phyloP scores from a whole-genome alignment of 768 basidiomycete genomes.

The Collybia nuda region DNA sequence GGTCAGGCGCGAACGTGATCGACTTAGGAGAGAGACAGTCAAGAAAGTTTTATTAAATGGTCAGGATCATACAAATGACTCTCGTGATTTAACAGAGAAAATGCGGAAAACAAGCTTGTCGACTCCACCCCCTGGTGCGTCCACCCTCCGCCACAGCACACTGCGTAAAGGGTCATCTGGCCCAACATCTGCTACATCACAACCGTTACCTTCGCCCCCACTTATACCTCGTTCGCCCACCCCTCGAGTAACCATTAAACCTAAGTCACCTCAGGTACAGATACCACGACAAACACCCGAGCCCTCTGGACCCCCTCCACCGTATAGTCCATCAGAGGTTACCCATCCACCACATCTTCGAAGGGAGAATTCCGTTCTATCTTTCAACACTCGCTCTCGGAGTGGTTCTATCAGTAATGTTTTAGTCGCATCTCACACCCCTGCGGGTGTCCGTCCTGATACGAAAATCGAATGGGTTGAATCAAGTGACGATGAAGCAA shows the following conservation, averaged over 20 bases:
- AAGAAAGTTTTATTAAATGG: constrained; percentile 47
- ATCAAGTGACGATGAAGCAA: constrained; percentile 85
- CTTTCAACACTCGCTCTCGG: constrained; percentile 45
- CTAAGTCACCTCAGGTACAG: constrained; percentile 28
- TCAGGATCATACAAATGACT: constrained; percentile 28
- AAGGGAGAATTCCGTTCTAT: constrained; percentile 39
- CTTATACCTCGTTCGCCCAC: constrained; percentile 36
- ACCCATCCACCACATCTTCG: constrained; percentile 34
- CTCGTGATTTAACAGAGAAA: constrained; percentile 46
- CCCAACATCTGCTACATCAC: constrained; percentile 25
- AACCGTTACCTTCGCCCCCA: constrained; percentile 29
- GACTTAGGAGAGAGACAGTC: constrained; percentile 62
- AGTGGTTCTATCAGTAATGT: constrained; percentile 61
- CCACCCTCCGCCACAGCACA: constrained; percentile 25
- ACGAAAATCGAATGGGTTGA: constrained; percentile 71
- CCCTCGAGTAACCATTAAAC: constrained; percentile 30
- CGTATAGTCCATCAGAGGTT: constrained; percentile 35
- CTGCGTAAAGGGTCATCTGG: constrained; percentile 41
- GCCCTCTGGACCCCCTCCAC: constrained; percentile 68
- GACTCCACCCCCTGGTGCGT: constrained; percentile 41
- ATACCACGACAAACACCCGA: constrained; percentile 25
- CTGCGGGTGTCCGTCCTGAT: constrained; percentile 36
- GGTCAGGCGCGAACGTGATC: constrained; percentile 71
- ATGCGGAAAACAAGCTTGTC: constrained; percentile 48
- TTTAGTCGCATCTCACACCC: constrained; percentile 49